phyloP scores from a whole-genome alignment of 495 filamentous ascomycete species.

The Lasiosphaeria miniovina region DNA sequence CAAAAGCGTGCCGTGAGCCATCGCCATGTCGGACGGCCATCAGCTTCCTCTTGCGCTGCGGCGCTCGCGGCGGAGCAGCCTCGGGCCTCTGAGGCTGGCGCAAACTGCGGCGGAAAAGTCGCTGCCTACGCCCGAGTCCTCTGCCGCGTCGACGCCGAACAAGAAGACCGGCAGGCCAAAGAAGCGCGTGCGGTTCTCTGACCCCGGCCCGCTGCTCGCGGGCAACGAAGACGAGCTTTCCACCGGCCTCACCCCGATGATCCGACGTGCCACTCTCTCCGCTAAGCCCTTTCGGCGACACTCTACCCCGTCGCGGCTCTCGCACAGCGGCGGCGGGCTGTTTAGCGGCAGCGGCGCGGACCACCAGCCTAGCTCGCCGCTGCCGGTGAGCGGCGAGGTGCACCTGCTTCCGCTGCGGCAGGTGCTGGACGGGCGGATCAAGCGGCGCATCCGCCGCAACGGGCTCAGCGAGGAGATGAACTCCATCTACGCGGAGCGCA shows the following conservation, averaged over 20 bases:
- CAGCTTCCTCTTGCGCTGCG: conserved; percentile 29
- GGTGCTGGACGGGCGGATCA: conserved; percentile 66
- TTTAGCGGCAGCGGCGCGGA: conserved; percentile 31
- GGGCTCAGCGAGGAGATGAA: conserved; percentile 76
- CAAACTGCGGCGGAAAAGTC: conserved; percentile 2
- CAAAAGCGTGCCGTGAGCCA: not conserved
- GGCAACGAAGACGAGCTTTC: conserved; percentile 30
- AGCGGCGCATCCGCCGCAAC: conserved; percentile 65
- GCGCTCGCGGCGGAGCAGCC: conserved; percentile 24
- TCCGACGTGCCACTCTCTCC: conserved; percentile 56
- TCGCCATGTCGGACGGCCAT: conserved; percentile 17
- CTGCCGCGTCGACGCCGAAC: conserved; percentile 17
- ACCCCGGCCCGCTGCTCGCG: conserved; percentile 53
- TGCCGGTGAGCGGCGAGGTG: conserved; percentile 28
- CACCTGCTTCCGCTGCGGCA: conserved; percentile 65
- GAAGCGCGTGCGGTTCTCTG: conserved; percentile 71
- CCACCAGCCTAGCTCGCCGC: conserved; percentile 29
- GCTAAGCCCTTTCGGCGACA: conserved; percentile 46
- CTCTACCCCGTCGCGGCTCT: conserved; percentile 32
- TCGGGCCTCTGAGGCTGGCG: not conserved
- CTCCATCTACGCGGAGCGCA: conserved; percentile 57
- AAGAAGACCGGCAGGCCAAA: conserved; percentile 31
- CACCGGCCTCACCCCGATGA: conserved; percentile 67
- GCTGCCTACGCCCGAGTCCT: conserved; percentile 11
- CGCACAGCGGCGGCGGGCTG: conserved; percentile 10